Percentiles rank a stretch among this genome's conserved stretches.
Evolutionary conservation across 768 basidiomycete genomes (phyloP).

Genomic region (Sistotremastrum suecicum): DNA sequence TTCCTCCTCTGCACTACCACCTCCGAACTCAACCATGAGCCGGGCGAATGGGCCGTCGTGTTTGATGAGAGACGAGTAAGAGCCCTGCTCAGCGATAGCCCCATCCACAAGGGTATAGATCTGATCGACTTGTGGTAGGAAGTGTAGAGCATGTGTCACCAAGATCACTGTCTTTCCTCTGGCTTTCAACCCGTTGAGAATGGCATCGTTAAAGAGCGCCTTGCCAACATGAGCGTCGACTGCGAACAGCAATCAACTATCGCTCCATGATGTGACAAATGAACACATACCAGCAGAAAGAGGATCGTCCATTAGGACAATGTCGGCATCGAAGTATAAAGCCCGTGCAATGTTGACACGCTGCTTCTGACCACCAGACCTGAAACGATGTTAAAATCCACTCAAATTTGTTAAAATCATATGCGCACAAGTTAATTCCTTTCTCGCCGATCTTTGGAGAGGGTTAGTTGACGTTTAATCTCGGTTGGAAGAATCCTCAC

Average conservation of each 20-base stretch:
- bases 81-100: constrained; percentile 32
- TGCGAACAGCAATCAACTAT: too few relatives aligned
- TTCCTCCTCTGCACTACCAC: constrained; percentile 18
- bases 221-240: constrained; percentile 66
- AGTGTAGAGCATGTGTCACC: constrained; percentile 43
- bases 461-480: background rate
- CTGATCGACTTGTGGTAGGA: constrained; percentile 36
- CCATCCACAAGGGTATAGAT: constrained; percentile 34
- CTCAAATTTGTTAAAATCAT: too few relatives aligned
- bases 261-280: background rate
- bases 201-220: constrained; percentile 52
- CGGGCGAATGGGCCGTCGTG: constrained; percentile 39
- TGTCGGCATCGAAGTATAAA: constrained; percentile 48
- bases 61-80: constrained; percentile 36
- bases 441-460: constrained; percentile 49
- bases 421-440: constrained; percentile 39
- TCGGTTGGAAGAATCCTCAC: constrained; percentile 18
- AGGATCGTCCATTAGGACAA: constrained; percentile 51
- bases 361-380: constrained; percentile 50
- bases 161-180: constrained; percentile 38
- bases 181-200: constrained; percentile 30
- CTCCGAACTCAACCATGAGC: constrained; percentile 49
- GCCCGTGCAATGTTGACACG: constrained; percentile 60
- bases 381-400: background rate
- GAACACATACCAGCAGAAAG: constrained; percentile 38